Percentiles rank a stretch among this genome's conserved stretches.
phyloP scores from a whole-genome alignment of 345 rosid species.

The Eucalyptus curtisii region DNA sequence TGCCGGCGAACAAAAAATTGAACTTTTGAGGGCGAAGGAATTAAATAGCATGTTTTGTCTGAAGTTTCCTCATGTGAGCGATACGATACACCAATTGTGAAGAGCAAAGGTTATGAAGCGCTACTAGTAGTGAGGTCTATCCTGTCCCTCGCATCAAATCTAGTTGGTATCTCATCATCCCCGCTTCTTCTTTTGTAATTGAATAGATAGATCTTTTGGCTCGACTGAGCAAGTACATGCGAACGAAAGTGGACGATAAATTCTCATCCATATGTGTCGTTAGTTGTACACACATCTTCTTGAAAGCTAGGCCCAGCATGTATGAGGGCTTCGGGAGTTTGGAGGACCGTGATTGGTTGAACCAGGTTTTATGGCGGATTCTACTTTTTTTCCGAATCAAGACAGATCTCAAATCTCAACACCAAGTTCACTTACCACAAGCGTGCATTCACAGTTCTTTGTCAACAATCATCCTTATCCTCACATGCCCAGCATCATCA shows the following conservation, averaged over 20 bases:
- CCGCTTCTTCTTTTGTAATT: background rate
- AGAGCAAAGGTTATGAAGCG: background rate
- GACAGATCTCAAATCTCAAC: background rate
- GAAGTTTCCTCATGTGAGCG: background rate
- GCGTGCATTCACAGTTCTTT: background rate
- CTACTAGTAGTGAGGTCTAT: background rate
- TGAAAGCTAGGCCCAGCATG: background rate
- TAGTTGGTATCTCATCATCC: background rate
- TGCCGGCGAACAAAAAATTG: background rate
- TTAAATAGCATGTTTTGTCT: background rate
- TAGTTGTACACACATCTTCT: background rate
- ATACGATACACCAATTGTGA: background rate
- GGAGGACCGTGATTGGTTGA: background rate
- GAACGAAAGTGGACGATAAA: background rate
- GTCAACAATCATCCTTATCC: background rate
- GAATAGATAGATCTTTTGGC: background rate
- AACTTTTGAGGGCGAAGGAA: background rate
- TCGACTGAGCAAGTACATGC: background rate
- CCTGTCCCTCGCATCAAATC: background rate
- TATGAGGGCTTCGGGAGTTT: background rate
- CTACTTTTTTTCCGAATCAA: background rate
- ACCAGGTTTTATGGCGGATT: background rate
- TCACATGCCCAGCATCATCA: background rate
- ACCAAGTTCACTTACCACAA: background rate
- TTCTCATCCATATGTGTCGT: background rate